Evolutionary conservation across 768 basidiomycete species (phyloP).

Genomic region (Pilatotrama ljubarskyi): DNA sequence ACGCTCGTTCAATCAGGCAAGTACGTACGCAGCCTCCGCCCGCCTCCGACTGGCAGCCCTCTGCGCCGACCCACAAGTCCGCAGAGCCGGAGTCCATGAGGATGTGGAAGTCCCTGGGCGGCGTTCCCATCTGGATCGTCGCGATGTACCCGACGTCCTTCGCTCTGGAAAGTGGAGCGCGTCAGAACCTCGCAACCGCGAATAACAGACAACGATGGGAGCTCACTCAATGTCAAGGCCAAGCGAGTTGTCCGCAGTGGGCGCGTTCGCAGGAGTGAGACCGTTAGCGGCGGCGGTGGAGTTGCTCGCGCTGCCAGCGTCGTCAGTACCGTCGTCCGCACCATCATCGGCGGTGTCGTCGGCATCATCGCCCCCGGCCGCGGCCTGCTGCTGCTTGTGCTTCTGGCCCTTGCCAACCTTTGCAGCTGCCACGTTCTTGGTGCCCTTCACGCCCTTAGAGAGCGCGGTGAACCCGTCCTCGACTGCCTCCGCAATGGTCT

Average conservation of each 20-base stretch:
- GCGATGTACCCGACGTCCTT: conserved; percentile 55
- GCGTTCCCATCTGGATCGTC: conserved; percentile 45
- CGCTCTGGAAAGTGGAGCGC: conserved; percentile 33
- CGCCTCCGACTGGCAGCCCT: conserved; percentile 32
- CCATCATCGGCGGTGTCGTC: background rate
- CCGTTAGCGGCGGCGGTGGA: conserved; percentile 24
- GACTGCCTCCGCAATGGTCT: conserved; percentile 3
- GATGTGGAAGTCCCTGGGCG: conserved; percentile 42
- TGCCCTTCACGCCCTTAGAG: conserved; percentile 1
- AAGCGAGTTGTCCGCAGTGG: conserved; percentile 53
- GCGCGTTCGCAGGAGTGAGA: conserved; percentile 45
- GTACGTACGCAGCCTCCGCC: conserved; percentile 44
- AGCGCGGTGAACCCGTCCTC: background rate
- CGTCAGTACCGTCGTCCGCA: background rate
- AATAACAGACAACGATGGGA: background rate
- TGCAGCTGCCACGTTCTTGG: background rate
- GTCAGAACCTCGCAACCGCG: background rate
- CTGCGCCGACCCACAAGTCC: conserved; percentile 44
- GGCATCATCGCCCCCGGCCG: conserved; percentile 2
- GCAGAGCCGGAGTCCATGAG: conserved; percentile 51
- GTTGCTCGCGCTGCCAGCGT: conserved; percentile 9
- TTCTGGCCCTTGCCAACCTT: conserved; percentile 18
- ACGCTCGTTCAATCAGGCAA: background rate
- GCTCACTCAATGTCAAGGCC: conserved; percentile 72
- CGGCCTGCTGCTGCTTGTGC: background rate